Percentiles rank a stretch among this genome's conserved stretches.
phyloP scores from a whole-genome alignment of 352 stramenopile genomes.

The Globisporangium recalcitrans region DNA sequence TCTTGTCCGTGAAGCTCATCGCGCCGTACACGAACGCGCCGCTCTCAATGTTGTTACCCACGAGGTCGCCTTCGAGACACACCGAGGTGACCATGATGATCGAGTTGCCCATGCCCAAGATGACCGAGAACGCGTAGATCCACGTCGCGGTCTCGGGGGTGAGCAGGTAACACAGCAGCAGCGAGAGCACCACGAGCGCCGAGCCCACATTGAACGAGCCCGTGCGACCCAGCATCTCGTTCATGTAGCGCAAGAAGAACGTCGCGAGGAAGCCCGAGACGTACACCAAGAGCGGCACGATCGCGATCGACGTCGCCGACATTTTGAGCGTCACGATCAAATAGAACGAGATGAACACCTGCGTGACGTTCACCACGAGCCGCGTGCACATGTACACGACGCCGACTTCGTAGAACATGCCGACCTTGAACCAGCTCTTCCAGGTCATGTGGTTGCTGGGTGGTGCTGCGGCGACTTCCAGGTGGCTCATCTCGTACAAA shows the following conservation, averaged over 20 bases:
- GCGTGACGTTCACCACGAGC: slow-evolving; percentile 80
- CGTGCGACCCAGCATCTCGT: slow-evolving; percentile 59
- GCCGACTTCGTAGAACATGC: slow-evolving; percentile 85
- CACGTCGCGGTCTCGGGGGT: slow-evolving; percentile 52
- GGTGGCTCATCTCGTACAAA: slow-evolving; percentile 19
- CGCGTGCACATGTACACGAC: slow-evolving; percentile 87
- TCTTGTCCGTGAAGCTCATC: slow-evolving; percentile 88
- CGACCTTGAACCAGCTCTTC: slow-evolving; percentile 67
- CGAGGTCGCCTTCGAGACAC: slow-evolving; percentile 74
- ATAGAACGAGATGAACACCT: slow-evolving; percentile 87
- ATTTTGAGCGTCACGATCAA: slow-evolving; percentile 84
- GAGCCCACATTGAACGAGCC: slow-evolving; percentile 65
- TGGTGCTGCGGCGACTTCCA: slow-evolving; percentile 14
- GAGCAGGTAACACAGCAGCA: slow-evolving; percentile 54
- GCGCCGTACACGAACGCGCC: slow-evolving; percentile 83
- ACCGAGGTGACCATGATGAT: slow-evolving; percentile 87
- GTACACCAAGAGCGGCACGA: slow-evolving; percentile 81
- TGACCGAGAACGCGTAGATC: slow-evolving; percentile 65
- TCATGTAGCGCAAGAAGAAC: slow-evolving; percentile 71
- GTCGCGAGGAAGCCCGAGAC: slow-evolving; percentile 77
- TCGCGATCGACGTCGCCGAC: slow-evolving; percentile 77
- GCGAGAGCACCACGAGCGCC: slow-evolving; percentile 42
- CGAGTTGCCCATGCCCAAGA: slow-evolving; percentile 81
- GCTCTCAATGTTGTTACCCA: slow-evolving; percentile 78
- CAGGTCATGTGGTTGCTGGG: slow-evolving; percentile 52